Conservation (phyloP, 345 rosid genomes). For the Hevea brasiliensis region DNA sequence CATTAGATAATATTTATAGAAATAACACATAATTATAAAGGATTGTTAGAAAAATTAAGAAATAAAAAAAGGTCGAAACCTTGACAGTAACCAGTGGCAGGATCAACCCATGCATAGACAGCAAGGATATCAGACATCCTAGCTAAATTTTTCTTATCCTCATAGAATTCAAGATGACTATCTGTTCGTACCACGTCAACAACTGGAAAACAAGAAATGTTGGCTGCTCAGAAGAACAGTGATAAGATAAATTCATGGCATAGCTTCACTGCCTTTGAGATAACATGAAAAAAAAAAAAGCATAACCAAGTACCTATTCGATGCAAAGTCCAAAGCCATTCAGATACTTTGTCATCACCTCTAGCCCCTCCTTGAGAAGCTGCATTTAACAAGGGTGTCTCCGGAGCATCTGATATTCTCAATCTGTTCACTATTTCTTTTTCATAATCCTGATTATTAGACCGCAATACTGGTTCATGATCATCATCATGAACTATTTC, state of each 20-base stretch:
- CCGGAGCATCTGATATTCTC: slow-evolving; percentile 65
- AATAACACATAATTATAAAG: neutral
- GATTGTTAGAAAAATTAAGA: neutral
- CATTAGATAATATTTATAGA: neutral
- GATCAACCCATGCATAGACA: slow-evolving; percentile 97
- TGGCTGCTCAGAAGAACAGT: slow-evolving; percentile 22
- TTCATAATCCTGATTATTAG: slow-evolving; percentile 32
- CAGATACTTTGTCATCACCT: slow-evolving; percentile 64
- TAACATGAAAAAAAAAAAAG: neutral
- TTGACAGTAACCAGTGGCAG: slow-evolving; percentile 96
- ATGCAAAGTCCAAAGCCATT: slow-evolving; percentile 96
- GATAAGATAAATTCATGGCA: neutral
- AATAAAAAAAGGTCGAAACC: slow-evolving; percentile 44
- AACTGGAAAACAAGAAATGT: slow-evolving; percentile 44
- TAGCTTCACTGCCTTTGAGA: slow-evolving; percentile 6
- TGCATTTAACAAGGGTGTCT: slow-evolving; percentile 47
- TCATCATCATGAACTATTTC: slow-evolving; percentile 52
- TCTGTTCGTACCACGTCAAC: slow-evolving; percentile 96
- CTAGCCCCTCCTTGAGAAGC: slow-evolving; percentile 39
- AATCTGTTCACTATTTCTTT: slow-evolving; percentile 47
- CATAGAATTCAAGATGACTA: slow-evolving; percentile 88
- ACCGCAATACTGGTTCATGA: slow-evolving; percentile 37
- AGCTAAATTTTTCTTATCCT: slow-evolving; percentile 75
- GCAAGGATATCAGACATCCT: slow-evolving; percentile 97
- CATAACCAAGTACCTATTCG: slow-evolving; percentile 54